A percentile compares a stretch with the other conserved stretches of the same genome.
Evolutionary conservation across 2,329 filamentous ascomycete species (phyloP).

Genomic region (Monosporascus sp.): DNA sequence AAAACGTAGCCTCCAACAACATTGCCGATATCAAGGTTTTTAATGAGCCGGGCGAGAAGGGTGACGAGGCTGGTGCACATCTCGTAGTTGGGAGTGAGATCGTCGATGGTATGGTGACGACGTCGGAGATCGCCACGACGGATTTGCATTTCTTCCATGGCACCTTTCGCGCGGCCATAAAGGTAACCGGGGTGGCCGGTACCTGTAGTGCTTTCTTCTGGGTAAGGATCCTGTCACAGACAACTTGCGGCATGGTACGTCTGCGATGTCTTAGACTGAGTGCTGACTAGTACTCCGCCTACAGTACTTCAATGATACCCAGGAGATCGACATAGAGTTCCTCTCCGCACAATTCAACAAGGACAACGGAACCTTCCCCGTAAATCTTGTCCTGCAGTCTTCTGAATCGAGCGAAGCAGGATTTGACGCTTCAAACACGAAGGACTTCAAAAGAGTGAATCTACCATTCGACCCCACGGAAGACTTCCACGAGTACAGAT

Average conservation of each 20-base stretch:
- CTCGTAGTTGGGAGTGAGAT: conserved; percentile 46
- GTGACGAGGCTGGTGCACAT: conserved; percentile 46
- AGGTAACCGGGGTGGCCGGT: conserved; percentile 53
- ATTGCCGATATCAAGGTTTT: conserved; percentile 36
- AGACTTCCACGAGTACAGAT: conserved; percentile 71
- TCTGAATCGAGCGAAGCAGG: conserved; percentile 51
- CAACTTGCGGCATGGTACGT: background rate
- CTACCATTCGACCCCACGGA: conserved; percentile 62
- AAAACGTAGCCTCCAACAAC: conserved; percentile 53
- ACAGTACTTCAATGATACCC: conserved; percentile 72
- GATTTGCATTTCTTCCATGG: conserved; percentile 63
- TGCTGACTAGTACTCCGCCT: background rate
- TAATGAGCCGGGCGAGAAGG: conserved; percentile 37
- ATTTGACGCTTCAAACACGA: conserved; percentile 57
- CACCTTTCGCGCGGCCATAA: conserved; percentile 63
- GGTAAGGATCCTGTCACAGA: conserved; percentile 39
- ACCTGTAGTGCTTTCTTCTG: conserved; percentile 80
- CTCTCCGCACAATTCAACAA: conserved; percentile 59
- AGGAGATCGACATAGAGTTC: conserved; percentile 79
- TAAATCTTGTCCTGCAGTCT: conserved; percentile 75
- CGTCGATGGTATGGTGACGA: conserved; percentile 49
- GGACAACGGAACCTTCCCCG: conserved; percentile 44
- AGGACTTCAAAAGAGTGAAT: conserved; percentile 50
- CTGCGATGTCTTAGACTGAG: background rate
- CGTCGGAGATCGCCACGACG: conserved; percentile 58